Evolutionary conservation across 257 asterid species (phyloP), one percentile per base, ranked within the genome.

Genomic region (Solanum sitiens): DNA sequence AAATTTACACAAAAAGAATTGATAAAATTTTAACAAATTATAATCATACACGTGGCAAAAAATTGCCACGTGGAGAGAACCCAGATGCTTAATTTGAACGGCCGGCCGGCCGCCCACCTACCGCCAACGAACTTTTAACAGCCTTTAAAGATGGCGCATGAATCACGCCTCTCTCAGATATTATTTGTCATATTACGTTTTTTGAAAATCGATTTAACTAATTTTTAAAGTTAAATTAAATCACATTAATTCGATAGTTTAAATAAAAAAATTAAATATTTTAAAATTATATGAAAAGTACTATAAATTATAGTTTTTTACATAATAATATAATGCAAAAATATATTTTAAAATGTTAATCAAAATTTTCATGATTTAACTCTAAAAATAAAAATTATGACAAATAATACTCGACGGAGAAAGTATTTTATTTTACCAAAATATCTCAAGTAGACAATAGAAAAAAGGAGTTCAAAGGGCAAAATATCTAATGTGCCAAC

Each of bases 61-160:
- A 33, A 16, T 2, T 45, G 85, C 67, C 27, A 79, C 85, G 85
- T 79, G 85, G 84, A 40, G 13, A 11, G 21, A 45, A 40, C 6
- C 16, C 20, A 75, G 59, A 77, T 14, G 63, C 3, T 15, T 3
- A 7, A 77, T 77, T 4, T 25, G 63, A 44, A 15, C 5, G 3
- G 40, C 6, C 40, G 77, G 45, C 84, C 14, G 63, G n/a, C n/a
- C n/a, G n/a, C 39, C 39, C 7, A 37, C 84, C 84, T 73, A 70
- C 91, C 27, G 71, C 37, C 82, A 77, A 63, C 89, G 83, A 89
- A 72, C 86, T 77, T 79, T 77, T 85, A 87, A 89, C 88, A 63
- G 44, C 83, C 50, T 32, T 32, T 68, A 72, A 72, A 87, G 6
- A 13, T 18, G n/a, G 4, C 44, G 10, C 8, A 21, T 44, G 7